phyloP scores from a whole-genome alignment of 2,329 filamentous ascomycete species.

The Colletotrichum salicis region DNA sequence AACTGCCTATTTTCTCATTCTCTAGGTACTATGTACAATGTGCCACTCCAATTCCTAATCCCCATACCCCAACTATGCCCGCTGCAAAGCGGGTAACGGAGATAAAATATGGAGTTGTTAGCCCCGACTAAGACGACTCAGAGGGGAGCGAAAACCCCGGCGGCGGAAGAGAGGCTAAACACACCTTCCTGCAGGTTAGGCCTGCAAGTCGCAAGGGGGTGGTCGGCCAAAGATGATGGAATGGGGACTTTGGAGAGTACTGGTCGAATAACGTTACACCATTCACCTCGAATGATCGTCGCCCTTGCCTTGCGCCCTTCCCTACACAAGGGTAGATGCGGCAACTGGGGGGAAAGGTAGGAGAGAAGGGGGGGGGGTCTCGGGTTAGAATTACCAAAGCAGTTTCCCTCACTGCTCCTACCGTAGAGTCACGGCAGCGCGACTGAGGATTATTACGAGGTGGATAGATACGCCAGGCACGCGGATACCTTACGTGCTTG shows the following conservation, averaged over 20 bases:
- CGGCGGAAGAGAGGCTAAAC: background rate
- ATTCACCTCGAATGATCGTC: constrained; percentile 17
- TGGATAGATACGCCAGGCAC: background rate
- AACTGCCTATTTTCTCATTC: background rate
- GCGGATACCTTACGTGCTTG: background rate
- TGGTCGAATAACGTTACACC: constrained; percentile 19
- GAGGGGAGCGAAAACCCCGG: background rate
- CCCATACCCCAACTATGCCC: background rate
- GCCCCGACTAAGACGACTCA: background rate
- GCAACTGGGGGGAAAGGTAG: background rate
- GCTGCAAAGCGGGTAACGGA: background rate
- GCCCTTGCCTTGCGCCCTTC: background rate
- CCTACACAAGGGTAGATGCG: constrained; percentile 21
- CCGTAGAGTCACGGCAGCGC: background rate
- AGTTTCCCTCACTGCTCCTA: background rate
- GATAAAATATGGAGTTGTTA: constrained; percentile 1
- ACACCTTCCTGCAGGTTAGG: background rate
- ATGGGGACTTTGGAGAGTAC: background rate
- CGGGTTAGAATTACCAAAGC: constrained; percentile 2
- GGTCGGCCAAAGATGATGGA: background rate
- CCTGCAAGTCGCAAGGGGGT: background rate
- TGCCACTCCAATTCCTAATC: background rate
- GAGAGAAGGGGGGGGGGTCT: background rate
- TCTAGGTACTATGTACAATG: background rate
- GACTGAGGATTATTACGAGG: background rate